Evolutionary conservation across 2,329 filamentous ascomycete genomes (phyloP), one percentile per base, ranked within the genome.

Genomic region (Incumbomyces delicatus): DNA sequence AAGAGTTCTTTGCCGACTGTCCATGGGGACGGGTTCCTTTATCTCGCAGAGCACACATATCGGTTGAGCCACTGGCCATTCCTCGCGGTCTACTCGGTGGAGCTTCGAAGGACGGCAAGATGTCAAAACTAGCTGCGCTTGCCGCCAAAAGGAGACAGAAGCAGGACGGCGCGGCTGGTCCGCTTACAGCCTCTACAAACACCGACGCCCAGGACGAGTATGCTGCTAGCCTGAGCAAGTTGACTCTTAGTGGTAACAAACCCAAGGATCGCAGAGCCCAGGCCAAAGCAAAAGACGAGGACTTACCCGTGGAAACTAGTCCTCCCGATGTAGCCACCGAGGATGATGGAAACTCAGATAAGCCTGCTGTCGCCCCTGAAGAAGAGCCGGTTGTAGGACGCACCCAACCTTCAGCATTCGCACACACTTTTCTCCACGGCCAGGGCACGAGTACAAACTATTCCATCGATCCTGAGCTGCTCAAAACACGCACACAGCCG

Each of bases 51-150:
- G 76, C 83, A 32, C 62, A 72, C 13, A 73, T 83, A 13, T 76
- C 89, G 32, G 66, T 85, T 41, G 72, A 81, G 34, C 78, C 74
- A 64, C 49, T 75, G 31, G 68, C 68, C 52, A 80, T 76, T 44
- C 70, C 68, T 40, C 77, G 81, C 14, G 83, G 87, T 2, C 71
- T 98, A 0, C 66, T 95, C 2, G 94, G 92, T 27, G 94, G 92
- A 30, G 77, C 80, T 7, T 75, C 65, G n/a, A 75, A 78, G 40
- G 67, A 68, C 11, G 74, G 78, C 2, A 92, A 89, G 60, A 75
- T 85, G 65, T 94, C 90, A 4, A 98, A 98, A 60, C 72, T 98
- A 38, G 90, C 94, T 57, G 87, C 87, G 40, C 71, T 98, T 35
- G 89, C 90, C 43, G 87, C 87, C 30, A 84, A 86, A 45, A 77